These are phyloP conservation scores for Magnusiomyces sp. DNA, from an alignment of 1,139 yeast genomes.

Conservation along the genomic window DNA sequence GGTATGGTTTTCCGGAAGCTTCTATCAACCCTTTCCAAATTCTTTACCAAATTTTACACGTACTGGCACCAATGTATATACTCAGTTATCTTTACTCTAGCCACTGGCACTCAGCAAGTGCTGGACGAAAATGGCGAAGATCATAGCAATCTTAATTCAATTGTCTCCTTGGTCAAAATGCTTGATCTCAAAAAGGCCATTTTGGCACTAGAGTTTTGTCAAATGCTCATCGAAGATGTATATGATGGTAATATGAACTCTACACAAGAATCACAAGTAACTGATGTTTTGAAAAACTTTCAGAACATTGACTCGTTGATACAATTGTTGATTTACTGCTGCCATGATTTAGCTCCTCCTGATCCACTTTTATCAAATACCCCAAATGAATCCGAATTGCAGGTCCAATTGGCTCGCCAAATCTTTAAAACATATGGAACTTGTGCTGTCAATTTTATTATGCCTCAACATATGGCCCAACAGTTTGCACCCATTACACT, in stretches of 20 bases:
- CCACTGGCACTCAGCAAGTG: background rate
- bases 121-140: background rate
- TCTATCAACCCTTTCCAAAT: constrained; percentile 26
- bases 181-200: constrained; percentile 2
- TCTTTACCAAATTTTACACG: constrained; percentile 27
- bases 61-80: constrained; percentile 27
- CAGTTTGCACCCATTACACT: background rate
- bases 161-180: background rate
- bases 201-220: constrained; percentile 20
- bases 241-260: constrained; percentile 7
- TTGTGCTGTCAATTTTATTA: constrained; percentile 5
- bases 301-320: constrained; percentile 1
- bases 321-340: background rate
- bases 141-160: background rate
- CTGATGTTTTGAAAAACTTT: constrained; percentile 1
- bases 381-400: too few species aligned
- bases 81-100: constrained; percentile 17
- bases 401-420: too few species aligned
- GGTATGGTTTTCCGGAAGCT: constrained; percentile 30
- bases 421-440: constrained; percentile 7
- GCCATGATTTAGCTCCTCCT: background rate
- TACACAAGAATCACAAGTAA: constrained; percentile 6
- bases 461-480: too few species aligned
- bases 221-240: constrained; percentile 24
- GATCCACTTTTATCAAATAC: too few species aligned